Percentiles rank a stretch among this genome's conserved stretches.
These are phyloP conservation scores for Trichomonas tenax DNA, from an alignment of 208 protist genomes.

Conservation along the genomic window DNA sequence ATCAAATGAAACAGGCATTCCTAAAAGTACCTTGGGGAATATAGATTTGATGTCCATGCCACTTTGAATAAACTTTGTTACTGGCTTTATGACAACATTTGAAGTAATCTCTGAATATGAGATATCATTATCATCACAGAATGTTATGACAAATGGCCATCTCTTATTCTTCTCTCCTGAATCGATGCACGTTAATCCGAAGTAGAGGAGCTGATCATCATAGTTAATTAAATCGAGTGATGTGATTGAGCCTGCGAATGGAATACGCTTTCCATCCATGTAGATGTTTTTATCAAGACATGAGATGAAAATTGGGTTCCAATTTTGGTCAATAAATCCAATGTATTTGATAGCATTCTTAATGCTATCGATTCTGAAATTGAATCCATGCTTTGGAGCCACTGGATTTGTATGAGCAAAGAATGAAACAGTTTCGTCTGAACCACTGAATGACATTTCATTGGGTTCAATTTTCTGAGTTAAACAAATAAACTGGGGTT, in stretches of 20 bases:
- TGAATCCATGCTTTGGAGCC: neutral
- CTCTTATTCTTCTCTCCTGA: neutral
- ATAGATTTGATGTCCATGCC: neutral
- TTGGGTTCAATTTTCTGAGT: too few relatives aligned
- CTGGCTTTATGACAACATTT: too few relatives aligned
- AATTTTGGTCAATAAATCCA: neutral
- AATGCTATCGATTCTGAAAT: neutral
- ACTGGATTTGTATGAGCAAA: neutral
- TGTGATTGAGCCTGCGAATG: neutral
- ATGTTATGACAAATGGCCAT: neutral
- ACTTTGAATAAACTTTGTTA: too few relatives aligned
- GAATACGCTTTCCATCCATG: neutral
- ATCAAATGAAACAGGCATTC: neutral
- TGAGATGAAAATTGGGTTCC: neutral
- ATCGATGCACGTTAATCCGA: neutral
- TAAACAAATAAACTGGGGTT: too few relatives aligned
- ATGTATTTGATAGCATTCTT: neutral
- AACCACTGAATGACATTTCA: too few relatives aligned
- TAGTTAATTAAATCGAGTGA: neutral
- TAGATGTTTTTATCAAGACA: neutral
- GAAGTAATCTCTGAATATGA: too few relatives aligned
- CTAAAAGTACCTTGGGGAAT: neutral
- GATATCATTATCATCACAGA: neutral
- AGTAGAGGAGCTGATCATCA: neutral
- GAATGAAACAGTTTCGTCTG: neutral